A percentile compares a stretch with the other conserved stretches of the same genome.
These are phyloP conservation scores for Raphanus sativus DNA, from an alignment of 345 rosid genomes.

Conservation along the genomic window DNA sequence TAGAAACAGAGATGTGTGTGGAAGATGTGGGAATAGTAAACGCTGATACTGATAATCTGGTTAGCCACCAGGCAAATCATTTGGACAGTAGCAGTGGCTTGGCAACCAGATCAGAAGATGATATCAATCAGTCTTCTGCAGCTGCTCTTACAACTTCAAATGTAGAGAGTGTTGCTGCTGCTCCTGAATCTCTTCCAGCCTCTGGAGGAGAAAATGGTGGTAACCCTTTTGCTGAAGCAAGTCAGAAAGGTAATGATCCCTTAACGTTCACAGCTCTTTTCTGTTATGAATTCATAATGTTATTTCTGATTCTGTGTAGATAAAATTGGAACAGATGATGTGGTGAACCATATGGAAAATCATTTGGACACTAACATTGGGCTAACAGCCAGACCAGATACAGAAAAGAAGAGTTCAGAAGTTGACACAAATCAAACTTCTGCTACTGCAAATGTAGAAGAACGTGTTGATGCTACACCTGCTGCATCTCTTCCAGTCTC, in stretches of 20 bases:
- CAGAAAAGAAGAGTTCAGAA: not conserved
- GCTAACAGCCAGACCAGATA: not conserved
- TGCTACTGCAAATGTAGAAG: not conserved
- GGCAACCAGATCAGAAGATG: conserved; percentile 1
- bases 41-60: not conserved
- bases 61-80: not conserved
- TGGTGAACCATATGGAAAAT: not conserved
- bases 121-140: conserved; percentile 5
- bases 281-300: not conserved
- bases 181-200: not conserved
- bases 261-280: not conserved
- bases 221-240: not conserved
- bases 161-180: conserved; percentile 7
- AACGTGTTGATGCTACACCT: not conserved
- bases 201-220: not conserved
- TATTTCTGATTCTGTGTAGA: conserved; percentile 8
- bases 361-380: not conserved
- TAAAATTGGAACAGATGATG: not conserved
- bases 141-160: conserved; percentile 17
- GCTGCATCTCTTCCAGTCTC: too few relatives aligned
- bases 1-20: conserved; percentile 8
- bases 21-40: not conserved
- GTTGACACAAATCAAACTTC: not conserved
- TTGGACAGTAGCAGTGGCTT: too few relatives aligned
- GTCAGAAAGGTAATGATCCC: conserved; percentile 21